Evolutionary conservation across 805 yeast genomes (phyloP).

Genomic region (Ogataea naganishii): DNA sequence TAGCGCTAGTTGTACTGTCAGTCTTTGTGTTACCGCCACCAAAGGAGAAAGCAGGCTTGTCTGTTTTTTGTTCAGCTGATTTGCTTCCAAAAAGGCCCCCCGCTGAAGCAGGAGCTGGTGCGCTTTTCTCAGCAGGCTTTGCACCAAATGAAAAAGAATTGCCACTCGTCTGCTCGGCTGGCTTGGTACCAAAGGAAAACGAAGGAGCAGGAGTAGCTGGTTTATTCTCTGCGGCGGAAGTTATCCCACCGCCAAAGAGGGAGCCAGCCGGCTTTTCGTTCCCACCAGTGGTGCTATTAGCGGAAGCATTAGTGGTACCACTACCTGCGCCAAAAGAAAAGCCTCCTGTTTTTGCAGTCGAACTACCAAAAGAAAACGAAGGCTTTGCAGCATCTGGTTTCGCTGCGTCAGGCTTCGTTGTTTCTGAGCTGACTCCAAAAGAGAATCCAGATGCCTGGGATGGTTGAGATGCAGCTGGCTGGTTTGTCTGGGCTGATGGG

Average conservation of each 20-base stretch:
- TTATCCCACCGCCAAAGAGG: constrained; percentile 1
- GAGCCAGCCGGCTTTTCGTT: constrained; percentile 1
- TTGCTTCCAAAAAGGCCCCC: neutral
- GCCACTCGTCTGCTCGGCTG: constrained; percentile 2
- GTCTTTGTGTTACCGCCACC: constrained; percentile 8
- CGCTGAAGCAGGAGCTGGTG: constrained; percentile 3
- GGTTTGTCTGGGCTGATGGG: constrained; percentile 1
- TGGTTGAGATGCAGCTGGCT: neutral
- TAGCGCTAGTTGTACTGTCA: constrained; percentile 1
- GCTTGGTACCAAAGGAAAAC: constrained; percentile 7
- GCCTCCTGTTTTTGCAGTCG: constrained; percentile 1
- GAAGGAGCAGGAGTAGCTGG: neutral
- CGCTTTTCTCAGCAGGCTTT: constrained; percentile 1
- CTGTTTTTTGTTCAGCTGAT: constrained; percentile 2
- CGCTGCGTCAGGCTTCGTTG: neutral
- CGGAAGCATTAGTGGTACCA: constrained; percentile 3
- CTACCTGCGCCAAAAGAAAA: constrained; percentile 3
- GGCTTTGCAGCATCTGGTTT: constrained; percentile 3
- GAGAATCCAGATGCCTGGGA: constrained; percentile 1
- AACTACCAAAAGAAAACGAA: constrained; percentile 2
- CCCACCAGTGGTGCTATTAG: constrained; percentile 3
- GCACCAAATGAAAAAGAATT: neutral
- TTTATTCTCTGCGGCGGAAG: neutral
- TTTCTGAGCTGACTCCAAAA: neutral
- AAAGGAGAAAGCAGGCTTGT: constrained; percentile 11